These are phyloP conservation scores for Hysterium pulicare DNA, from an alignment of 2,329 filamentous ascomycete genomes.

Conservation along the genomic window DNA sequence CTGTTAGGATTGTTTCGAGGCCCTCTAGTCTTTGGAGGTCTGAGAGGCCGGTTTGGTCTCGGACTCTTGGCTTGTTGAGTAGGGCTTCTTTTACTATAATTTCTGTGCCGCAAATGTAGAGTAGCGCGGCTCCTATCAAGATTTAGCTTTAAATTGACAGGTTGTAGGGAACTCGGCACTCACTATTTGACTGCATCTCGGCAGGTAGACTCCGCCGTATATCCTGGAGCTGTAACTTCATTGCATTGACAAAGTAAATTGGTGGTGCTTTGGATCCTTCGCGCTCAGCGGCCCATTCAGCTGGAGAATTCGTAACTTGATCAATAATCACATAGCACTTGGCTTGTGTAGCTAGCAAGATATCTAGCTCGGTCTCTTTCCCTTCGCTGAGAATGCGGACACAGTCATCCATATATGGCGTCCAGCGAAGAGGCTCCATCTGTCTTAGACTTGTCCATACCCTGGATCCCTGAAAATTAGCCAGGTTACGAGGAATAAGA, in stretches of 20 bases:
- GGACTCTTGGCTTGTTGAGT: background rate
- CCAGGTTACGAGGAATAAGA: too few relatives aligned
- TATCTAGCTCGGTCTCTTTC: background rate
- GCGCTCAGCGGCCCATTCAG: too few relatives aligned
- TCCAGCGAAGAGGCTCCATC: slow-evolving; percentile 1
- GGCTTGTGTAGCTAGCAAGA: background rate
- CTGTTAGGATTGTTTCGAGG: background rate
- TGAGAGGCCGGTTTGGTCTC: background rate
- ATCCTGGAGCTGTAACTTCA: background rate
- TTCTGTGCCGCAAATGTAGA: background rate
- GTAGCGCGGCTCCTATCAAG: background rate
- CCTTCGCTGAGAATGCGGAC: background rate
- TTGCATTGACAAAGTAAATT: background rate
- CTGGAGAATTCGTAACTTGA: background rate
- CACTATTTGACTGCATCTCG: background rate
- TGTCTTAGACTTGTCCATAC: background rate
- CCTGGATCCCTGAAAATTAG: too few relatives aligned
- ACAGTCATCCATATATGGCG: slow-evolving; percentile 1
- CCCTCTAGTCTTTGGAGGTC: background rate
- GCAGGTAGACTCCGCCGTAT: background rate
- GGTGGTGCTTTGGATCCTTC: background rate
- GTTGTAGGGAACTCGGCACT: background rate
- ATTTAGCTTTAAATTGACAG: background rate
- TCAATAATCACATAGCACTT: slow-evolving; percentile 2
- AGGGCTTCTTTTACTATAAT: background rate